A percentile compares a stretch with the other conserved stretches of the same genome.
These are phyloP conservation scores for Tylopilus subfusipes DNA, from an alignment of 768 basidiomycete genomes.

Conservation along the genomic window DNA sequence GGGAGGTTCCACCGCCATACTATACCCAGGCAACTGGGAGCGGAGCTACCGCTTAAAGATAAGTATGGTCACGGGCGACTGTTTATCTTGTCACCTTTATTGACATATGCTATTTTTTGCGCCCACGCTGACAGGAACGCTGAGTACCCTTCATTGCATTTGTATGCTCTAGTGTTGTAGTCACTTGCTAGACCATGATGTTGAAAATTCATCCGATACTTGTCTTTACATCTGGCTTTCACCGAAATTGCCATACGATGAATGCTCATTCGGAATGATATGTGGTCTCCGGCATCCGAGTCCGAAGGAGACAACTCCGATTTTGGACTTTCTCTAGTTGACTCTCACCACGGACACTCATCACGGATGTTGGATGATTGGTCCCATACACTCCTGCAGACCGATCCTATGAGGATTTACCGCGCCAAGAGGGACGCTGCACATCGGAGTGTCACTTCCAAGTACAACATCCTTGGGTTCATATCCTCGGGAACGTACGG, in stretches of 20 bases:
- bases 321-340: neutral
- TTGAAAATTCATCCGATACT: no score
- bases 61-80: no score
- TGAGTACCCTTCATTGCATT: neutral
- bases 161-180: neutral
- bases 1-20: conserved; percentile 24
- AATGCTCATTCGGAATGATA: neutral
- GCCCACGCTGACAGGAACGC: neutral
- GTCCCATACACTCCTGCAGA: conserved; percentile 33
- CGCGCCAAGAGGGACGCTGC: conserved; percentile 72
- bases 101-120: neutral
- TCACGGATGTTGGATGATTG: conserved; percentile 36
- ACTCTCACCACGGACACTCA: neutral
- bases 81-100: neutral
- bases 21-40: conserved; percentile 20
- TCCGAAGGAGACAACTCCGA: neutral
- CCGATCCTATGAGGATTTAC: conserved; percentile 84
- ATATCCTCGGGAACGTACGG: conserved; percentile 99
- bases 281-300: neutral
- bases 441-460: conserved; percentile 65
- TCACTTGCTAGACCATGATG: no score
- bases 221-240: no score
- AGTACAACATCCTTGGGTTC: conserved; percentile 92
- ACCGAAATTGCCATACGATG: no score
- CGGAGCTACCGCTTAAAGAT: neutral